phyloP scores from a whole-genome alignment of 1,284 basidiomycete species.

The Inonotus hispidus region DNA sequence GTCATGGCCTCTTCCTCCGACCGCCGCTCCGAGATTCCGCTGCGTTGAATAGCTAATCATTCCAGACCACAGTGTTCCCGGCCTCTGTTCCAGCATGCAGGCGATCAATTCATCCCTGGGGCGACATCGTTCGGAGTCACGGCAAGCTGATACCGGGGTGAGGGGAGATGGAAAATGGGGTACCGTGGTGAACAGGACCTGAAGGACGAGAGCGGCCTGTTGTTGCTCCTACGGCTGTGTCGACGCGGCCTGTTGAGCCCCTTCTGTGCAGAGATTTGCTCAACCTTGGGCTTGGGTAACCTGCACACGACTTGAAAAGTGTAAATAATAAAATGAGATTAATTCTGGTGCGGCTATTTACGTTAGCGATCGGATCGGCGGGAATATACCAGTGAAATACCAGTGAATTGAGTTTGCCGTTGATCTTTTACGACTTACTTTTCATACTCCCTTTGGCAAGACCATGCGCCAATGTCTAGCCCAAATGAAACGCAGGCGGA shows the following conservation, averaged over 20 bases:
- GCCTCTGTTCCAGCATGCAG: not conserved
- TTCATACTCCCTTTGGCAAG: not conserved
- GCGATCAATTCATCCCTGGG: too few species aligned
- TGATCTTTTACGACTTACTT: not conserved
- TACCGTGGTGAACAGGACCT: not conserved
- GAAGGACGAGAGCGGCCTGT: not conserved
- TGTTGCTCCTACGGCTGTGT: not conserved
- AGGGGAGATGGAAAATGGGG: not conserved
- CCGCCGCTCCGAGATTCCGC: not conserved
- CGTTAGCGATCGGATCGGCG: too few species aligned
- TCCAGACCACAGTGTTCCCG: not conserved
- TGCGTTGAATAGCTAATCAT: not conserved
- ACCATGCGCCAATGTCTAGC: not conserved
- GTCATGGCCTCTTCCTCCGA: not conserved
- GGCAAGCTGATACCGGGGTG: not conserved
- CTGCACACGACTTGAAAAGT: too few species aligned
- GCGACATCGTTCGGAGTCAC: not conserved
- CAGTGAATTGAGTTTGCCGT: too few species aligned
- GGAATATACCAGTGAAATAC: too few species aligned
- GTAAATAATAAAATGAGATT: too few species aligned
- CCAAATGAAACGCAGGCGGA: not conserved
- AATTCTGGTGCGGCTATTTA: too few species aligned
- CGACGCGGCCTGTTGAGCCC: too few species aligned
- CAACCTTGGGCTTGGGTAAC: too few species aligned
- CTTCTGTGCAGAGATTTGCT: too few species aligned